These are phyloP conservation scores for Tricholoma sp. DNA, from an alignment of 768 basidiomycete species.

Conservation along the genomic window DNA sequence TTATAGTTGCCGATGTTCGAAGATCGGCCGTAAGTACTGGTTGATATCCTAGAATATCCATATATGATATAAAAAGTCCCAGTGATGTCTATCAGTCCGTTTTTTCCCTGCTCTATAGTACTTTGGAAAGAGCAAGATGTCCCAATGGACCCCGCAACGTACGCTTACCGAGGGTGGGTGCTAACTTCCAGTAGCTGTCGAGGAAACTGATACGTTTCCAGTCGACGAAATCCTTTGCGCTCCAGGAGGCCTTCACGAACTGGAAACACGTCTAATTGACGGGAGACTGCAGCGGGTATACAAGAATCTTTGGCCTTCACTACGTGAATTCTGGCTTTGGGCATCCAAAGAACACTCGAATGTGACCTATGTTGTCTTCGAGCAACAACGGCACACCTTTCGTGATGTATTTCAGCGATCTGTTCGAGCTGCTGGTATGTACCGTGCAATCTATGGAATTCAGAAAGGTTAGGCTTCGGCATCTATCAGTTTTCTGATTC, in stretches of 20 bases:
- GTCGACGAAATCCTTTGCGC: constrained; percentile 30
- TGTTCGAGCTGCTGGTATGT: constrained; percentile 29
- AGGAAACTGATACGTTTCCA: constrained; percentile 6
- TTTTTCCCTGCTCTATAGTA: not conserved
- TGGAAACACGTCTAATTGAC: constrained; percentile 36
- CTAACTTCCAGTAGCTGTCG: not conserved
- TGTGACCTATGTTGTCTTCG: constrained; percentile 43
- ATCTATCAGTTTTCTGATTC: not conserved
- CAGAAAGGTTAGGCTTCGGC: constrained; percentile 32
- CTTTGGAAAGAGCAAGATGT: not conserved
- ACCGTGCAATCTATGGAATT: constrained; percentile 33
- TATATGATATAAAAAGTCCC: no score
- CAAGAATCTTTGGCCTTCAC: constrained; percentile 43
- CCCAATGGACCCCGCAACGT: not conserved
- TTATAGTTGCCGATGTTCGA: no score
- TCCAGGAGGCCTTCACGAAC: constrained; percentile 35
- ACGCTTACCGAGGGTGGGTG: not conserved
- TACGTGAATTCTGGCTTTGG: constrained; percentile 44
- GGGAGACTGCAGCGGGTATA: constrained; percentile 41
- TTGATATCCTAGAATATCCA: no score
- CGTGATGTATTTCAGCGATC: constrained; percentile 30
- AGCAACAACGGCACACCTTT: constrained; percentile 38
- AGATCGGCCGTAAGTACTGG: no score
- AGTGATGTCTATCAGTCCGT: not conserved
- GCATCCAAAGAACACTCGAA: constrained; percentile 27